Evolutionary conservation across 768 basidiomycete species (phyloP).

Genomic region (Boletus eberwhitei): DNA sequence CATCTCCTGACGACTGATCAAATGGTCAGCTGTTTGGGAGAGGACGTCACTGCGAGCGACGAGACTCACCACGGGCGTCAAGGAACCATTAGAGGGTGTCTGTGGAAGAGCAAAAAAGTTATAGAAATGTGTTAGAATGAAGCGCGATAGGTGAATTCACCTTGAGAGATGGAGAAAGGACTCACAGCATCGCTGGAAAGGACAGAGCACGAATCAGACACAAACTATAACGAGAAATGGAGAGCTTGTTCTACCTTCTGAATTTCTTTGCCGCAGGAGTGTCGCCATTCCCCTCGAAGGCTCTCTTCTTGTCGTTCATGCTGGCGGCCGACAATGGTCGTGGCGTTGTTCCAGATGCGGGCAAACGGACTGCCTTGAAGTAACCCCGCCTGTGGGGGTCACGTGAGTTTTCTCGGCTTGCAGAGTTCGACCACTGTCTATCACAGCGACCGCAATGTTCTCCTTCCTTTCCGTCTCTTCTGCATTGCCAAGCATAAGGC

Average conservation of each 20-base stretch:
- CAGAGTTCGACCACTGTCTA: neutral
- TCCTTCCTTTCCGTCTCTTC: constrained; percentile 18
- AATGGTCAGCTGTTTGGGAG: constrained; percentile 1
- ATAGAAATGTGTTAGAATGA: constrained; percentile 63
- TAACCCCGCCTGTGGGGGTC: constrained; percentile 24
- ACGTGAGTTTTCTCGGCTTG: neutral
- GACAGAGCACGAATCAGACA: constrained; percentile 13
- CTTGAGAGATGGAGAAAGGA: constrained; percentile 46
- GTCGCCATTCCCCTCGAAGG: constrained; percentile 54
- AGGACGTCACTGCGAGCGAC: neutral
- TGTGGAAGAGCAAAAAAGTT: constrained; percentile 50
- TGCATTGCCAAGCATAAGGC: constrained; percentile 14
- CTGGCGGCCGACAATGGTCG: constrained; percentile 10
- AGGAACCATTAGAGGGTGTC: constrained; percentile 48
- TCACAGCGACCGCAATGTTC: constrained; percentile 16
- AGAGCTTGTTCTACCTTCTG: constrained; percentile 50
- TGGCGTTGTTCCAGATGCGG: neutral
- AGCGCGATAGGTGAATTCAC: constrained; percentile 63
- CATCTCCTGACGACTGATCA: constrained; percentile 48
- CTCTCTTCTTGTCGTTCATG: constrained; percentile 70
- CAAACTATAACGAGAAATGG: constrained; percentile 16
- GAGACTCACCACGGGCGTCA: constrained; percentile 43
- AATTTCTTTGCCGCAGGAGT: constrained; percentile 51
- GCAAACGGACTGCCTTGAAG: neutral
- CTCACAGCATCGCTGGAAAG: constrained; percentile 66